Conservation (phyloP, 257 asterid species). For the Solanum raphanifolium region DNA sequence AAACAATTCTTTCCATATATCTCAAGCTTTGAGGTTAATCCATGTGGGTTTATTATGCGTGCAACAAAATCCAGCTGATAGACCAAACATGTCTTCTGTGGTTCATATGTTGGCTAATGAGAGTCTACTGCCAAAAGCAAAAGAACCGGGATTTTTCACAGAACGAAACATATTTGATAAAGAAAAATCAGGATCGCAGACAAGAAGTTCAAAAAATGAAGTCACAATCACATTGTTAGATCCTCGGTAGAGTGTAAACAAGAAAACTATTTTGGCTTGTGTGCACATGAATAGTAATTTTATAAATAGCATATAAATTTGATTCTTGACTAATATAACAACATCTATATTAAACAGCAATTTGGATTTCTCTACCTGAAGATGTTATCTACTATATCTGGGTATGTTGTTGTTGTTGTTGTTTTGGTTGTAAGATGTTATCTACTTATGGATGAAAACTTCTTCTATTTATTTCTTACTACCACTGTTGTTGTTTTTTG, state of each 20-base stretch:
- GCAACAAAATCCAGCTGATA: neutral
- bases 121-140: neutral
- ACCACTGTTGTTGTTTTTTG: neutral
- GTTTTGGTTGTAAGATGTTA: neutral
- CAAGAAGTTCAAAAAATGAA: neutral
- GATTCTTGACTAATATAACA: neutral
- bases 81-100: neutral
- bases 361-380: neutral
- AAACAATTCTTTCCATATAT: neutral
- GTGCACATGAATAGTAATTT: neutral
- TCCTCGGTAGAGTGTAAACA: neutral
- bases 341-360: neutral
- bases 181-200: neutral
- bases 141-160: neutral
- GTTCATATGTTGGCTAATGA: neutral
- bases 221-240: neutral
- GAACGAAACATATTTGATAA: neutral
- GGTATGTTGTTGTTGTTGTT: neutral
- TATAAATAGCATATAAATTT: neutral
- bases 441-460: neutral
- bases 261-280: neutral
- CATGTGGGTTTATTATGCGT: neutral
- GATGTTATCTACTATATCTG: neutral
- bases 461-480: neutral
- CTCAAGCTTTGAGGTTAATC: neutral